A percentile compares a stretch with the other conserved stretches of the same genome.
These are phyloP conservation scores for Hypomyces rosellus DNA, from an alignment of 2,329 filamentous ascomycete species.

Conservation along the genomic window DNA sequence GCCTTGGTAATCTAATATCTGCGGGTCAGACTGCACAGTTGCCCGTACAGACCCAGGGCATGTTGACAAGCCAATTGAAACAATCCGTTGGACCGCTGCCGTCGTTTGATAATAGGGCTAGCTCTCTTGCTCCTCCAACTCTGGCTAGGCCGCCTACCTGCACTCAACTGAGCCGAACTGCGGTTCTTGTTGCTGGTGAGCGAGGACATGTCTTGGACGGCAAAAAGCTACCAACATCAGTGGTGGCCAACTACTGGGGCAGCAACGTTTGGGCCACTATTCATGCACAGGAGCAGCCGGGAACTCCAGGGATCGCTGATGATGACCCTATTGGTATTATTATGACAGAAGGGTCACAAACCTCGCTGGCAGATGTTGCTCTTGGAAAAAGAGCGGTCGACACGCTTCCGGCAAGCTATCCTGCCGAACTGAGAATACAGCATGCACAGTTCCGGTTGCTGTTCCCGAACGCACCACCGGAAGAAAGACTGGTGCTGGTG, in stretches of 20 bases:
- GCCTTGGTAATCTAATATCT: conserved; percentile 80
- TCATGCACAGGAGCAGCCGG: conserved; percentile 23
- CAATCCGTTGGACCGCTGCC: conserved; percentile 26
- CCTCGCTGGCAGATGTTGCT: conserved; percentile 23
- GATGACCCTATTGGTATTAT: conserved; percentile 38
- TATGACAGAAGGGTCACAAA: conserved; percentile 25
- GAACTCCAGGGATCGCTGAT: conserved; percentile 28
- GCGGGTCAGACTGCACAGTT: conserved; percentile 62
- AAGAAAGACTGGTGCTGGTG: conserved; percentile 82
- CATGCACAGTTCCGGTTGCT: conserved; percentile 89
- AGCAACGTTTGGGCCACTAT: conserved; percentile 64
- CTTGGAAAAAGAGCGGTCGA: conserved; percentile 32
- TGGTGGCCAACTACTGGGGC: conserved; percentile 93
- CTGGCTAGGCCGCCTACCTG: conserved; percentile 75
- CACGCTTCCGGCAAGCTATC: conserved; percentile 70
- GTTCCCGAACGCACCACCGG: conserved; percentile 71
- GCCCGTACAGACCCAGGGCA: conserved; percentile 46
- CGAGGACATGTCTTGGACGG: conserved; percentile 59
- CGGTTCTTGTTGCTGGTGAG: conserved; percentile 75
- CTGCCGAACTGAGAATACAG: conserved; percentile 73
- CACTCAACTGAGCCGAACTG: conserved; percentile 80
- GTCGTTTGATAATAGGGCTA: conserved; percentile 42
- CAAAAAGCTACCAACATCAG: conserved; percentile 72
- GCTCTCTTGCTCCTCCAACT: conserved; percentile 72
- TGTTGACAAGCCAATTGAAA: conserved; percentile 23